Conservation (phyloP, 495 filamentous ascomycete species). For the Clavariopsis aquatica region DNA sequence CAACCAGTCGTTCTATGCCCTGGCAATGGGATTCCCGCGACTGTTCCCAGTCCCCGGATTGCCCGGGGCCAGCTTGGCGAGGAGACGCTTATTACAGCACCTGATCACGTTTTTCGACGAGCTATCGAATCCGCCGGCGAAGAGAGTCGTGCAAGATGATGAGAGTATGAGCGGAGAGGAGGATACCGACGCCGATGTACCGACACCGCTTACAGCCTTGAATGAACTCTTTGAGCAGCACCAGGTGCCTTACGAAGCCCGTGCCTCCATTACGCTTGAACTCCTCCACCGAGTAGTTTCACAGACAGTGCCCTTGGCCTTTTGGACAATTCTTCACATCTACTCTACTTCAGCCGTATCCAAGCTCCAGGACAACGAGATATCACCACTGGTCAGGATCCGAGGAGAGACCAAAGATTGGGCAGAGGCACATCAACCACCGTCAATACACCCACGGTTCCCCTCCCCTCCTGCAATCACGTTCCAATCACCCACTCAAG, state of each 20-base stretch:
- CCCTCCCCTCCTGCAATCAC: slow-evolving; percentile 48
- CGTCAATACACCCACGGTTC: slow-evolving; percentile 55
- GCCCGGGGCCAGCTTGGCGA: slow-evolving; percentile 55
- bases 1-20: slow-evolving; percentile 54
- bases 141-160: slow-evolving; percentile 24
- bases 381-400: slow-evolving; percentile 48
- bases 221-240: slow-evolving; percentile 22
- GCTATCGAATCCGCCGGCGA: slow-evolving; percentile 32
- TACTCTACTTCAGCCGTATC: slow-evolving; percentile 37
- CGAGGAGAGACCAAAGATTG: slow-evolving; percentile 56
- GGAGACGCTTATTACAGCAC: slow-evolving; percentile 52
- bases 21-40: slow-evolving; percentile 56
- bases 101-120: slow-evolving; percentile 53
- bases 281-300: slow-evolving; percentile 58
- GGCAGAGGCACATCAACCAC: slow-evolving; percentile 50
- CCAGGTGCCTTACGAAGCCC: slow-evolving; percentile 23
- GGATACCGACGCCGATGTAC: slow-evolving; percentile 29
- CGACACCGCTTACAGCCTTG: slow-evolving; percentile 25
- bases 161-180: slow-evolving; percentile 29
- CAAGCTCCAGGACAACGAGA: neutral
- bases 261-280: slow-evolving; percentile 37
- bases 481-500: slow-evolving; percentile 27
- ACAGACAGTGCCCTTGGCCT: slow-evolving; percentile 55
- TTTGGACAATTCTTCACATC: slow-evolving; percentile 60
- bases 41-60: slow-evolving; percentile 55